Conservation (phyloP, 371 early-diverging fungal species). For the Synchytrium microbalum region DNA sequence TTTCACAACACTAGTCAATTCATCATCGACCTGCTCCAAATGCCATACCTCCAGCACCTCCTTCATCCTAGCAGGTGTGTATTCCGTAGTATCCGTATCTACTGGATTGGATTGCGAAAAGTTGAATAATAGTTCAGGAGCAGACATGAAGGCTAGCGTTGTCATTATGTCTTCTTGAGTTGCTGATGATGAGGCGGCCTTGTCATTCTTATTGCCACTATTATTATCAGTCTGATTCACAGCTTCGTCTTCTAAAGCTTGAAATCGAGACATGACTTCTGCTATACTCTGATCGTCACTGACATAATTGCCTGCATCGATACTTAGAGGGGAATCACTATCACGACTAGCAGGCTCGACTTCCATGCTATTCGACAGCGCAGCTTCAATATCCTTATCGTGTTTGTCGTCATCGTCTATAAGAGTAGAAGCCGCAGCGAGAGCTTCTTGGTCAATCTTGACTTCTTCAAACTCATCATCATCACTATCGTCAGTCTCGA, state of each 20-base stretch:
- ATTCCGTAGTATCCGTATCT: not conserved
- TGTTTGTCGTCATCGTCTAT: not conserved
- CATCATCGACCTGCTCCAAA: not conserved
- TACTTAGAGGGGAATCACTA: too few relatives aligned
- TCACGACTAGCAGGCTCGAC: too few relatives aligned
- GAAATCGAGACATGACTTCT: slow-evolving; percentile 46
- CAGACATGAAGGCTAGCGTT: not conserved
- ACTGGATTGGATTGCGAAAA: not conserved
- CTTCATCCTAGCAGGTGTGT: not conserved
- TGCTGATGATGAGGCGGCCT: not conserved
- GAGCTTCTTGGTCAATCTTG: slow-evolving; percentile 14
- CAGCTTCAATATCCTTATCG: too few relatives aligned
- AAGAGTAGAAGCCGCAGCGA: too few relatives aligned
- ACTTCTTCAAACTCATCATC: slow-evolving; percentile 28
- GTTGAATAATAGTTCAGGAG: not conserved
- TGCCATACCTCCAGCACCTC: not conserved
- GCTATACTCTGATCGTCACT: slow-evolving; percentile 48
- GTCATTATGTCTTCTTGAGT: not conserved
- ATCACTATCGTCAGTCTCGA: not conserved
- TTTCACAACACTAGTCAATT: not conserved
- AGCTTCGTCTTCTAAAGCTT: slow-evolving; percentile 35
- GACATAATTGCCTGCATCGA: slow-evolving; percentile 39
- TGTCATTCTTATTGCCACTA: not conserved
- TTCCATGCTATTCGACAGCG: too few relatives aligned
- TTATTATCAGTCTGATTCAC: too few relatives aligned